Base-by-base conservation (phyloP, 208 protist genomes). In the Wallacemonas collosoma region DNA sequence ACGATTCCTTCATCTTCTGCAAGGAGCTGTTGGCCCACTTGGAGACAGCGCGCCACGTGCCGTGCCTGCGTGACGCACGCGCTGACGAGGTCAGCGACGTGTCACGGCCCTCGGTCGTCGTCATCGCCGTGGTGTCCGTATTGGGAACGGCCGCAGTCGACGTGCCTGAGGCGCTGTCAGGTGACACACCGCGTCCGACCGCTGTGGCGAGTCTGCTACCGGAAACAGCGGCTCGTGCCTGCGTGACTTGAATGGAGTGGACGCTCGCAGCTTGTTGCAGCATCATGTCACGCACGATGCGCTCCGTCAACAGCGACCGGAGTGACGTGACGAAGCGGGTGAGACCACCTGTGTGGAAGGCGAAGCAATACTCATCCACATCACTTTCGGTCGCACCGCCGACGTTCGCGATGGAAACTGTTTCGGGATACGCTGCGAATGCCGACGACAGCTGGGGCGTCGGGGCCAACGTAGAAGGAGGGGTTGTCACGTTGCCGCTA, bases 261-360 rank as follows among this genome's bases (percentile, higher is more conserved):
- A 65, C 60, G 60, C 43, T 65, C 60, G 60, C 60, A 0, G 60
- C 60, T 17, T 65, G 60, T 41, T 65, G 60, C 60, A 65, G 60
- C 60, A 65, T 65, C 60, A 65, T 65, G 60, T 65, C 60, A 15
- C 60, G 60, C 41, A 65, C 60, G 1, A 65, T 65, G 12, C 60
- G 60, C 41, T 38, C 41, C 6, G 60, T 8, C n/a, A 65, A 41
- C 6, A 65, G n/a, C 3, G 60, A 65, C 11, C 60, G 60, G 41
- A 65, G 60, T 3, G 60, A 38, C 12, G 60, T 65, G 40, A 65
- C 60, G 60, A 65, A 65, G 41, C 60, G 60, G 40, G 60, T 65
- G 63, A 80, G 77, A 55, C 77, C 77, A 68, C 81, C 81, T 39
- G 65, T 63, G 57, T 82, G 73, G 48, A 86, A 86, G 14, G 76